Percentiles rank a stretch among this genome's conserved stretches.
Conservation (phyloP, 2,329 filamentous ascomycete genomes). For the Neofusicoccum parvum region DNA sequence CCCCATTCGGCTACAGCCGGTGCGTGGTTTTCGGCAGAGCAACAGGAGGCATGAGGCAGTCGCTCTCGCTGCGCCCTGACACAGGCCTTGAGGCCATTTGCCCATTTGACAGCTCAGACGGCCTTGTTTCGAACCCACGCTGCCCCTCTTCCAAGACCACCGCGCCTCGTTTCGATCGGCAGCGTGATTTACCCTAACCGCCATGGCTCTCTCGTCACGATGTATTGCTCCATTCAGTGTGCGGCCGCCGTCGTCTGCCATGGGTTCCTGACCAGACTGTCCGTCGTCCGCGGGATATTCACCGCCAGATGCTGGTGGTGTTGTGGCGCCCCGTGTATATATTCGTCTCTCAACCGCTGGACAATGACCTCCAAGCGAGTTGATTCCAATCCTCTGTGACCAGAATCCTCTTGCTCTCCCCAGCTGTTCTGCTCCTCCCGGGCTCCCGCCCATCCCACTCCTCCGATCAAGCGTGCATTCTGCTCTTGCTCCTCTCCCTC, state of each 20-base stretch:
- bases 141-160: background rate
- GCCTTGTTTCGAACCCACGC: background rate
- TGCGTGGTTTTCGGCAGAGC: slow-evolving; percentile 12
- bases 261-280: background rate
- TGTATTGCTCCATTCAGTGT: background rate
- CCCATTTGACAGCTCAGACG: background rate
- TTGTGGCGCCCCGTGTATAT: background rate
- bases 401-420: background rate
- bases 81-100: too few species aligned
- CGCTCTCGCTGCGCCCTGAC: background rate
- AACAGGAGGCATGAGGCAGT: background rate
- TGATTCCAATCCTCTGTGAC: slow-evolving; percentile 7
- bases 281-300: background rate
- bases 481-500: background rate
- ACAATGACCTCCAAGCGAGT: slow-evolving; percentile 1
- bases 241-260: background rate
- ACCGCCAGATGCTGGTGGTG: slow-evolving; percentile 5
- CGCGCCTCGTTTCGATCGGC: slow-evolving; percentile 3
- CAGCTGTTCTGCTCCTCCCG: background rate
- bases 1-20: slow-evolving; percentile 14
- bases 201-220: background rate
- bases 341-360: background rate
- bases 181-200: slow-evolving; percentile 10
- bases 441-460: background rate
- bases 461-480: background rate